Evolutionary conservation across 192 early-diverging fungal species (phyloP).

Genomic region (Backusella luteola): DNA sequence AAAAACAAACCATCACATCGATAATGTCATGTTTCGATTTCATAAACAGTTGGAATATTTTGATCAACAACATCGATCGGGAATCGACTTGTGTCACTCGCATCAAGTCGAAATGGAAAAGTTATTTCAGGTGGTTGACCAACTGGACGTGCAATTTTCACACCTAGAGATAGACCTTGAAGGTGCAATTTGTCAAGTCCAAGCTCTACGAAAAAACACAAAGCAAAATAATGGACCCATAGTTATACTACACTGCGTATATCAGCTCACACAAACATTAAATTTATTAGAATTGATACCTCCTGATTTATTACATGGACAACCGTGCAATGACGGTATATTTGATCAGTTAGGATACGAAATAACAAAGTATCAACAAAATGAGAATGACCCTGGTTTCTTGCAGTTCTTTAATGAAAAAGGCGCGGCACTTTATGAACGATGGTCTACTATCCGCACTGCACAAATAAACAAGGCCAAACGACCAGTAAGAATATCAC

Average conservation of each 20-base stretch:
- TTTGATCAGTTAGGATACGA: background rate
- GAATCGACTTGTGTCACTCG: constrained; percentile 13
- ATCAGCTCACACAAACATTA: background rate
- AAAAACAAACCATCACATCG: constrained; percentile 33
- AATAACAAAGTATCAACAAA: background rate
- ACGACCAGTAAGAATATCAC: background rate
- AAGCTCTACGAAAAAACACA: constrained; percentile 1
- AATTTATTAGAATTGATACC: constrained; percentile 2
- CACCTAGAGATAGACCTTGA: constrained; percentile 24
- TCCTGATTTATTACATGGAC: background rate
- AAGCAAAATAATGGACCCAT: background rate
- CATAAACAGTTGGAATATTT: constrained; percentile 24
- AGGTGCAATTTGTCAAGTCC: constrained; percentile 7
- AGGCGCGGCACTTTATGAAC: background rate
- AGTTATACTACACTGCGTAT: background rate
- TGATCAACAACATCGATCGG: constrained; percentile 18
- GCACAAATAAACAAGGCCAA: background rate
- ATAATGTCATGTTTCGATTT: constrained; percentile 26
- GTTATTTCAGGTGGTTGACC: constrained; percentile 25
- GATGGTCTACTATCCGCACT: background rate
- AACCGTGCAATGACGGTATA: background rate
- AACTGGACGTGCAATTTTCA: constrained; percentile 17
- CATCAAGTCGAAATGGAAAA: constrained; percentile 24
- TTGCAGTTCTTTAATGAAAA: background rate
- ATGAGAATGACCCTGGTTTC: background rate